Evolutionary conservation across 78 protist species (phyloP), one percentile per base, ranked within the genome.

Genomic region (Bigelowiella natans): DNA sequence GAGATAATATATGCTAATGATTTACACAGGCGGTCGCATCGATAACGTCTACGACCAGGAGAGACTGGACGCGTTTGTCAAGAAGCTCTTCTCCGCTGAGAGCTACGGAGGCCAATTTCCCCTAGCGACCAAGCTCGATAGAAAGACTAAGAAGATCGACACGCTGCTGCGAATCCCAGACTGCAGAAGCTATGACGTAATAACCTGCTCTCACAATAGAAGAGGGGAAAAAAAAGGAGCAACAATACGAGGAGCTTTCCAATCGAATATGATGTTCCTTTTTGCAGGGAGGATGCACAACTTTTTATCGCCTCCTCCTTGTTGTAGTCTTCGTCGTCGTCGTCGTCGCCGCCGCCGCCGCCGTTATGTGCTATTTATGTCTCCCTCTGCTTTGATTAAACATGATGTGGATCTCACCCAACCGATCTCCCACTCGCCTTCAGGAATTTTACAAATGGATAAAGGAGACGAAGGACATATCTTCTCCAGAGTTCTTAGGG

Each of bases 41-140:
- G 98, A 98, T 93, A 97, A 97, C 94, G 97, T 94, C 82, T 95
- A 94, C 88, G 99, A 98, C 90, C 92, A 86, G 89, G 93, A 92
- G 38, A 90, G 94, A 18, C 92, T 98, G 28, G 86, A 82, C 7
- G 36, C 96, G 30, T 92, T 98, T 95, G 90, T 96, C 29, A 86
- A 38, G 37, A 86, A 34, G n/a, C 64, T 96, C 34, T 93, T 98
- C 87, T 38, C 93, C 1, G 92, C 95, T 18, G 31, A 37, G 31
- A n/a, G 31, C 37, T 94, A 89, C 92, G 31, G 28, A 2, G 36
- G 83, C 2, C 11, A 3, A 26, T 87, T 87, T 28, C 28, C 89
- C 31, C 64, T 87, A 2, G 89, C 89, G 36, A 38, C 37, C 37
- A 87, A 87, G 11, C 38, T 83, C 31, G 11, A 11, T 28, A 83